phyloP scores from a whole-genome alignment of 352 stramenopile genomes.

The Globisporangium paddicum region DNA sequence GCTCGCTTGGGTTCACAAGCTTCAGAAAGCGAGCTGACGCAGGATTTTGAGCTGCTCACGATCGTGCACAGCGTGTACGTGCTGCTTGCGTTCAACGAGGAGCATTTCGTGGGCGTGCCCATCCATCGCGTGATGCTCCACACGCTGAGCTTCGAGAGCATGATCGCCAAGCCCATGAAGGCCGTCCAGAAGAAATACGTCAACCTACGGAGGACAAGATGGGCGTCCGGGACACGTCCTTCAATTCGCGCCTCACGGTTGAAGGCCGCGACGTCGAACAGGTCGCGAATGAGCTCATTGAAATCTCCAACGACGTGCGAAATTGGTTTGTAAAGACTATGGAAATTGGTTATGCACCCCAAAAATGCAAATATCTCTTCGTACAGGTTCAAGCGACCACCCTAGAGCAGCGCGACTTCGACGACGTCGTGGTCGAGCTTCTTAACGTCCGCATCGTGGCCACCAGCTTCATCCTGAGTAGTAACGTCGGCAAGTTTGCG shows the following conservation, averaged over 20 bases:
- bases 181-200: constrained; percentile 66
- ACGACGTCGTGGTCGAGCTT: not conserved
- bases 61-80: constrained; percentile 83
- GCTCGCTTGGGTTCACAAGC: no score
- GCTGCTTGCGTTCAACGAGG: constrained; percentile 69
- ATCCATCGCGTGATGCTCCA: constrained; percentile 77
- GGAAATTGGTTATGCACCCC: no score
- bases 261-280: constrained; percentile 48
- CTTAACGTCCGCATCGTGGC: not conserved
- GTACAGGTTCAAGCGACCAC: no score
- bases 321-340: no score
- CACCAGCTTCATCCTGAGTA: not conserved
- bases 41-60: constrained; percentile 63
- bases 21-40: no score
- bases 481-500: constrained; percentile 3
- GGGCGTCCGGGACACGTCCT: constrained; percentile 51
- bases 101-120: constrained; percentile 71
- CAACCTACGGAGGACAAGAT: constrained; percentile 69
- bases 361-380: no score
- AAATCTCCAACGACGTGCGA: constrained; percentile 21
- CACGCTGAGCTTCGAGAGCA: constrained; percentile 60
- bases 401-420: constrained; percentile 9
- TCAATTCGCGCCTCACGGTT: constrained; percentile 67
- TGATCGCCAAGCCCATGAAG: constrained; percentile 57
- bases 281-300: constrained; percentile 38